These are phyloP conservation scores for Auriscalpium orientale DNA, from an alignment of 768 basidiomycete species.

Conservation along the genomic window DNA sequence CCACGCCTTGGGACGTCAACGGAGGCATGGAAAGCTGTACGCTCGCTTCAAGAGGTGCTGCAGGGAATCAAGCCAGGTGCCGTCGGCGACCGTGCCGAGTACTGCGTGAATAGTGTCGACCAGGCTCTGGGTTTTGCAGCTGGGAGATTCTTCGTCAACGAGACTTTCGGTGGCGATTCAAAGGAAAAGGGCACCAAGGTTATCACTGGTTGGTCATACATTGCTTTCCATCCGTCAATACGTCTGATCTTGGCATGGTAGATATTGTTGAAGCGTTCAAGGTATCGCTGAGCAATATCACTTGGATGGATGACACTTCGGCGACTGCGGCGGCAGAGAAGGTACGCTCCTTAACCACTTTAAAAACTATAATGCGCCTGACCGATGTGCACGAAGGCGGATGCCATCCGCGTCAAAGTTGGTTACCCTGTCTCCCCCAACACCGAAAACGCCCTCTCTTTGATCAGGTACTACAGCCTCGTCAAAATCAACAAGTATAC, in stretches of 20 bases:
- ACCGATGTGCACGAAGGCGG: constrained; percentile 40
- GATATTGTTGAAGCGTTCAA: constrained; percentile 84
- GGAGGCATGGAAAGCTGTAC: constrained; percentile 70
- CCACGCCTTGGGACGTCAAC: constrained; percentile 68
- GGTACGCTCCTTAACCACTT: constrained; percentile 30
- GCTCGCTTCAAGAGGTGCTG: constrained; percentile 62
- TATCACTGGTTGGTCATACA: constrained; percentile 52
- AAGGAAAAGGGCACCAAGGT: constrained; percentile 75
- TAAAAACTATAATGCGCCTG: constrained; percentile 4
- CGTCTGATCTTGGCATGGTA: constrained; percentile 22
- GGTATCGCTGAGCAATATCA: constrained; percentile 57
- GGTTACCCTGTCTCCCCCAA: constrained; percentile 89
- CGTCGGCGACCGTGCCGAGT: constrained; percentile 74
- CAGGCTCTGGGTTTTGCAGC: constrained; percentile 78
- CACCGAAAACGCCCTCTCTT: constrained; percentile 59
- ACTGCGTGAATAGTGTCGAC: constrained; percentile 71
- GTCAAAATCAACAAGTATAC: constrained; percentile 57
- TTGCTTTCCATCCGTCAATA: neutral
- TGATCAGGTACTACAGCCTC: constrained; percentile 66
- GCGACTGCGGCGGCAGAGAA: constrained; percentile 80
- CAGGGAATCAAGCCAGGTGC: constrained; percentile 84
- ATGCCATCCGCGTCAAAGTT: constrained; percentile 82
- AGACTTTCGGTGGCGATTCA: constrained; percentile 73
- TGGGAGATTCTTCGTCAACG: constrained; percentile 83
- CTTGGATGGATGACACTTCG: constrained; percentile 90